phyloP scores from a whole-genome alignment of 768 basidiomycete species.

The Candolleomyces eurysporus region DNA sequence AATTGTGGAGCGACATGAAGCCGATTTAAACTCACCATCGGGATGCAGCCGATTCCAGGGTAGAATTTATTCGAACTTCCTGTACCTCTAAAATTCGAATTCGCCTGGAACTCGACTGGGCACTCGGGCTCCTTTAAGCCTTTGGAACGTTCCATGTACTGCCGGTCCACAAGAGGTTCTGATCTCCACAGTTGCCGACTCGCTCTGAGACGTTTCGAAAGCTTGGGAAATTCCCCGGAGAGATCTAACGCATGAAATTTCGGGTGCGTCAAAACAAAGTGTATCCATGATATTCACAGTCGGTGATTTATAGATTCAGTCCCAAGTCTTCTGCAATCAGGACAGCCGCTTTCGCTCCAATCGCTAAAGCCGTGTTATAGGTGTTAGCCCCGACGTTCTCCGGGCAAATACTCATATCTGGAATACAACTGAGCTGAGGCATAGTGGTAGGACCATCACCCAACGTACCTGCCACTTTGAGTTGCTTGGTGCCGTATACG shows the following conservation, averaged over 20 bases:
- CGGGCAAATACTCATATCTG: slow-evolving; percentile 40
- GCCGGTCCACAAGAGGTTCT: too few species aligned
- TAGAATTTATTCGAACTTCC: too few species aligned
- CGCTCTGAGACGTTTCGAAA: too few species aligned
- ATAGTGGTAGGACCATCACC: neutral
- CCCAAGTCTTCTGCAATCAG: slow-evolving; percentile 57
- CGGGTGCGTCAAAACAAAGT: neutral
- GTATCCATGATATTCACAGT: neutral
- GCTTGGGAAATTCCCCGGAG: neutral
- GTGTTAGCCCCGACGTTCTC: slow-evolving; percentile 41
- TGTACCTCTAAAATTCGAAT: too few species aligned
- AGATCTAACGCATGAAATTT: neutral
- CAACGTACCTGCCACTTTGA: slow-evolving; percentile 55
- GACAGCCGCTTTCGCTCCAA: slow-evolving; percentile 63
- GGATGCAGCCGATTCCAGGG: too few species aligned
- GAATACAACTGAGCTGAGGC: neutral
- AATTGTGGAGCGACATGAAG: too few species aligned
- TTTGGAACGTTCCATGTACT: too few species aligned
- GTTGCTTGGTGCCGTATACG: slow-evolving; percentile 55
- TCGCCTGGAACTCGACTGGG: too few species aligned
- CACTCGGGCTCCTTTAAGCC: too few species aligned
- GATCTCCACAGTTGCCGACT: too few species aligned
- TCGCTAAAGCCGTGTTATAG: slow-evolving; percentile 39
- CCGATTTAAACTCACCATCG: too few species aligned
- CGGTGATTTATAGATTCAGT: slow-evolving; percentile 10